Evolutionary conservation across 2,329 filamentous ascomycete species (phyloP).

Genomic region (Penicillium verrucosum): DNA sequence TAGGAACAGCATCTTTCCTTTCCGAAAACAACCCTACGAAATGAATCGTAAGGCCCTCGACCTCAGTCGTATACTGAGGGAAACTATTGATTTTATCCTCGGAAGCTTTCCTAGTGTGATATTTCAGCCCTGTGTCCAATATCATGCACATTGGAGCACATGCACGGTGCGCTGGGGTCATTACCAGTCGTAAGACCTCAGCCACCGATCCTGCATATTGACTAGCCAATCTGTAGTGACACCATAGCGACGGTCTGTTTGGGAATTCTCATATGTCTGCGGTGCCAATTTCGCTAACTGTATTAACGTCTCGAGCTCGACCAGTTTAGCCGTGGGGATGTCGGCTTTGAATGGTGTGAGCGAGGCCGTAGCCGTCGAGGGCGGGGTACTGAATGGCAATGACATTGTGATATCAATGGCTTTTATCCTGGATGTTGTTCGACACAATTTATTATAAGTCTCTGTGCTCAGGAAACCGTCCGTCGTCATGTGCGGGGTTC

Average conservation of each 20-base stretch:
- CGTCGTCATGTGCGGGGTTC: slow-evolving; percentile 5
- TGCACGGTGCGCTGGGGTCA: slow-evolving; percentile 14
- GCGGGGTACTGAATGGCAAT: slow-evolving; percentile 31
- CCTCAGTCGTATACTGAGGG: slow-evolving; percentile 48
- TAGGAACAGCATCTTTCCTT: slow-evolving; percentile 46
- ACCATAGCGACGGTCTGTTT: slow-evolving; percentile 45
- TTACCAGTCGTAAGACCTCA: slow-evolving; percentile 49
- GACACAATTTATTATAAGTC: background rate
- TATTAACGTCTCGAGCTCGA: slow-evolving; percentile 48
- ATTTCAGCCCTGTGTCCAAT: background rate
- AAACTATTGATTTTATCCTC: slow-evolving; percentile 49
- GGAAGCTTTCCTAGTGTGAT: slow-evolving; percentile 28
- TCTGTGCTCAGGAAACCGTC: background rate
- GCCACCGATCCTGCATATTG: slow-evolving; percentile 44
- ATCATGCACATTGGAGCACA: slow-evolving; percentile 23
- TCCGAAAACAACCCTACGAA: slow-evolving; percentile 51
- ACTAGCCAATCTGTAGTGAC: slow-evolving; percentile 49
- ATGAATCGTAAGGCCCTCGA: slow-evolving; percentile 47
- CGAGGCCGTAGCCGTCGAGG: slow-evolving; percentile 35
- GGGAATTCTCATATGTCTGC: slow-evolving; percentile 49
- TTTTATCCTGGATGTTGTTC: background rate
- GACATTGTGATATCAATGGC: slow-evolving; percentile 19
- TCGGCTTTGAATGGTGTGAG: slow-evolving; percentile 44
- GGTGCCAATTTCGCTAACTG: slow-evolving; percentile 50
- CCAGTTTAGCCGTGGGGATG: slow-evolving; percentile 44